Evolutionary conservation across 192 early-diverging fungal species (phyloP).

Genomic region (Geranomyces michiganensis): DNA sequence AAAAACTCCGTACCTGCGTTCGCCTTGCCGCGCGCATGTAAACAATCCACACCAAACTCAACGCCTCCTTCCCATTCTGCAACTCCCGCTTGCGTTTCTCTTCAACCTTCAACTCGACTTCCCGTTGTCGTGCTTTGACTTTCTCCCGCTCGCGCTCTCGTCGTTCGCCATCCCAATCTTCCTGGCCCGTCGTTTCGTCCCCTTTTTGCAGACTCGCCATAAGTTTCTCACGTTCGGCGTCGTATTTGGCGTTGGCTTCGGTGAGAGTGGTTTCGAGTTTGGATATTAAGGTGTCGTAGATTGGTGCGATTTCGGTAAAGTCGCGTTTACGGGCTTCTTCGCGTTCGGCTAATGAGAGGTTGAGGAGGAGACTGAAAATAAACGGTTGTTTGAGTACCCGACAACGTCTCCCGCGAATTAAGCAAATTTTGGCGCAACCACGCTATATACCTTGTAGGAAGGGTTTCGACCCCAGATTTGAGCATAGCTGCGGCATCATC

Average conservation of each 20-base stretch:
- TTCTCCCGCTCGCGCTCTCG: constrained; percentile 55
- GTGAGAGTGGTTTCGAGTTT: constrained; percentile 37
- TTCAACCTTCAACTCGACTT: constrained; percentile 64
- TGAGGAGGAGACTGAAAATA: constrained; percentile 49
- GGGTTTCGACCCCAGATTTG: constrained; percentile 67
- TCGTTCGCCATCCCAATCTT: constrained; percentile 56
- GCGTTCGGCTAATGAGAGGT: constrained; percentile 51
- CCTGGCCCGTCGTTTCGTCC: constrained; percentile 15
- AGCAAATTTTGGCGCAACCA: background rate
- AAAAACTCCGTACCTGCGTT: constrained; percentile 61
- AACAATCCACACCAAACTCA: constrained; percentile 81
- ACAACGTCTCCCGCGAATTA: constrained; percentile 4
- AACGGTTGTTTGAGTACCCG: no score
- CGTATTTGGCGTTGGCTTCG: constrained; percentile 45
- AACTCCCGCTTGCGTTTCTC: constrained; percentile 56
- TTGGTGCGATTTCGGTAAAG: constrained; percentile 25
- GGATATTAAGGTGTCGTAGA: constrained; percentile 50
- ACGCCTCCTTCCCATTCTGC: constrained; percentile 56
- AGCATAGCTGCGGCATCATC: constrained; percentile 69
- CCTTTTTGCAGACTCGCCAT: constrained; percentile 30
- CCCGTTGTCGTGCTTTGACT: constrained; percentile 60
- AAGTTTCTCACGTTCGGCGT: constrained; percentile 43
- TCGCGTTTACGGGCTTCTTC: constrained; percentile 47
- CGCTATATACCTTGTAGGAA: constrained; percentile 65
- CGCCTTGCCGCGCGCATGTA: constrained; percentile 83